Evolutionary conservation across 306 rosid genomes (phyloP).

Genomic region (Vigna mungo): DNA sequence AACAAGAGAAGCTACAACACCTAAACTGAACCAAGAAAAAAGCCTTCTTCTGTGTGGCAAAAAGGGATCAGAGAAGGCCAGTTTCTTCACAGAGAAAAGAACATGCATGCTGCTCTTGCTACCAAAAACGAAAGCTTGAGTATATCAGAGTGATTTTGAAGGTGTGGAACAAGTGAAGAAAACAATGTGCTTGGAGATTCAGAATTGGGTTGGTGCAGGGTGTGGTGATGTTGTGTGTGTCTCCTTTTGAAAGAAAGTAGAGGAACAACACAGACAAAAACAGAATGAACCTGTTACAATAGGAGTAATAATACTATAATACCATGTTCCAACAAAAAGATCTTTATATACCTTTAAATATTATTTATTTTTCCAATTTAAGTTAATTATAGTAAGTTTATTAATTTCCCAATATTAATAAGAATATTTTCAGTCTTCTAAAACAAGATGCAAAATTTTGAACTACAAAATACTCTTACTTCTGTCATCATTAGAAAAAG

Average conservation of each 20-base stretch:
- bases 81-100: slow-evolving; percentile 54
- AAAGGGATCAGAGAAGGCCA: slow-evolving; percentile 59
- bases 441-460: too few species aligned
- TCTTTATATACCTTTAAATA: not conserved
- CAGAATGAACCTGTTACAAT: not conserved
- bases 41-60: slow-evolving; percentile 60
- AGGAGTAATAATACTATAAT: not conserved
- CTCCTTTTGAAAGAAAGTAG: not conserved
- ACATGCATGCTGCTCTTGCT: slow-evolving; percentile 38
- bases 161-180: slow-evolving; percentile 5
- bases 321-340: not conserved
- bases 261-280: not conserved
- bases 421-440: too few species aligned
- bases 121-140: not conserved
- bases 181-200: slow-evolving; percentile 10
- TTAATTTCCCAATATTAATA: too few species aligned
- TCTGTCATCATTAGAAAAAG: too few species aligned
- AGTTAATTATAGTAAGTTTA: too few species aligned
- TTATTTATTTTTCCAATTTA: too few species aligned
- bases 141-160: not conserved
- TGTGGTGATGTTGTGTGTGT: not conserved
- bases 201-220: not conserved
- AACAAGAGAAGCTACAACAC: slow-evolving; percentile 62
- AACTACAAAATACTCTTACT: too few species aligned
- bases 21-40: slow-evolving; percentile 70